Conservation (phyloP, 2,329 filamentous ascomycete species). For the Didymella segeticola region DNA sequence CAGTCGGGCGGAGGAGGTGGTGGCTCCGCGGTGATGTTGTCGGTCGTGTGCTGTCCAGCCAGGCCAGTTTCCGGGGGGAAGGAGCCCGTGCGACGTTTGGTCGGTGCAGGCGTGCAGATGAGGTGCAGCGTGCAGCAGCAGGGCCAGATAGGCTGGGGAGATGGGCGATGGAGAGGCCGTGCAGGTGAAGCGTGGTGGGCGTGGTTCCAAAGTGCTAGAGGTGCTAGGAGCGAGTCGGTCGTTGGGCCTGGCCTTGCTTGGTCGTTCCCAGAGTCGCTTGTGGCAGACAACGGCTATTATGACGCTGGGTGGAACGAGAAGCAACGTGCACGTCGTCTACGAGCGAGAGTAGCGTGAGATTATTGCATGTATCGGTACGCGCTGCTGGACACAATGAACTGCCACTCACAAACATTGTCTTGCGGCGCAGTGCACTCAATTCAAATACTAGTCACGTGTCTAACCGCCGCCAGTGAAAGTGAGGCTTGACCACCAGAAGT, state of each 20-base stretch:
- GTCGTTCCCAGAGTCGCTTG: conserved; percentile 15
- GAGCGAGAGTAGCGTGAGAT: not conserved
- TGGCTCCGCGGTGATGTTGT: conserved; percentile 19
- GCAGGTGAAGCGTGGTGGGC: conserved; percentile 30
- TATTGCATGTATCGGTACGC: not conserved
- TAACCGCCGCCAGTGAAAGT: not conserved
- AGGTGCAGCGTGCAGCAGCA: conserved; percentile 23
- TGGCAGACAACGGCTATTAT: conserved; percentile 1
- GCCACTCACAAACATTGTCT: not conserved
- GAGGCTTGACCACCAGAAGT: not conserved
- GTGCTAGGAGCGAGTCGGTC: conserved; percentile 26
- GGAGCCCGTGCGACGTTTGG: conserved; percentile 42
- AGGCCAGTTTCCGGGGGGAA: conserved; percentile 35
- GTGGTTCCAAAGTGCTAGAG: no score
- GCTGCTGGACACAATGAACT: not conserved
- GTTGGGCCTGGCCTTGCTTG: conserved; percentile 33
- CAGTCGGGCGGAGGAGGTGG: conserved; percentile 19
- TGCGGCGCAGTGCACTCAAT: conserved; percentile 3
- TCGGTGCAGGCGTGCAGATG: conserved; percentile 17
- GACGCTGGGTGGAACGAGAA: conserved; percentile 11
- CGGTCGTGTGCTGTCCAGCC: conserved; percentile 45
- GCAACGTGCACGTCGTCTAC: not conserved
- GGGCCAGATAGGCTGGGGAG: conserved; percentile 18
- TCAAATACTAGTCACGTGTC: conserved; percentile 7
- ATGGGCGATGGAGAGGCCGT: conserved; percentile 23